Percentiles rank a stretch among this genome's conserved stretches.
phyloP scores from a whole-genome alignment of 768 basidiomycete species.

The Podaxis sp. region DNA sequence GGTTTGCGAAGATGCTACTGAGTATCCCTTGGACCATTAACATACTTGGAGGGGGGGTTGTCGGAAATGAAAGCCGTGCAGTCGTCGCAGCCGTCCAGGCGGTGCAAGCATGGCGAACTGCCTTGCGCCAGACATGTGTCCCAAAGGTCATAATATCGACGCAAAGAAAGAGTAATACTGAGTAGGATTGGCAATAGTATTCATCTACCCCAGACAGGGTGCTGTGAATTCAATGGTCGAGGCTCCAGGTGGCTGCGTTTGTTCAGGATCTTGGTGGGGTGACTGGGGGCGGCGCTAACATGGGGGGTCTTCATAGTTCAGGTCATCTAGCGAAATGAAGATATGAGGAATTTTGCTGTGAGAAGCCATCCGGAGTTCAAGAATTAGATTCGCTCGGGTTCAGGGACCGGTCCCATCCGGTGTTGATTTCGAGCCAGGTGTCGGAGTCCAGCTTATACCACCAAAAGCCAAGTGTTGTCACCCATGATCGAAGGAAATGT shows the following conservation, averaged over 20 bases:
- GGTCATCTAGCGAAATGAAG: background rate
- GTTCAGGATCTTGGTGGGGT: background rate
- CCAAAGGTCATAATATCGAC: background rate
- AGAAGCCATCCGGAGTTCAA: background rate
- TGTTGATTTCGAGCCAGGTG: background rate
- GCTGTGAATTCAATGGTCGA: background rate
- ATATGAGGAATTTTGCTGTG: background rate
- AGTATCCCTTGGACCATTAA: background rate
- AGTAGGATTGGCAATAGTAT: background rate
- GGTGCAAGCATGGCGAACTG: conserved; percentile 8
- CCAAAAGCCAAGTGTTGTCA: too few species aligned
- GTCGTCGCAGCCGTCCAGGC: conserved; percentile 10
- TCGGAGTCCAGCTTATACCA: too few species aligned
- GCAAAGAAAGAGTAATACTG: background rate
- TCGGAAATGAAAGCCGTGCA: conserved; percentile 13
- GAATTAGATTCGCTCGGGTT: background rate
- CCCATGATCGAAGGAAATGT: background rate
- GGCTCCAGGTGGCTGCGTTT: background rate
- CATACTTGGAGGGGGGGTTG: background rate
- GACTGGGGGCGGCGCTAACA: background rate
- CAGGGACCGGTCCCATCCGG: background rate
- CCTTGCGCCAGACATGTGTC: conserved; percentile 9
- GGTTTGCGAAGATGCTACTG: background rate
- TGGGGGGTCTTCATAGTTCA: too few species aligned
- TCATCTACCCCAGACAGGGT: background rate